Evolutionary conservation across 805 yeast species (phyloP).

Genomic region (Teunomyces barrocoloradensis): DNA sequence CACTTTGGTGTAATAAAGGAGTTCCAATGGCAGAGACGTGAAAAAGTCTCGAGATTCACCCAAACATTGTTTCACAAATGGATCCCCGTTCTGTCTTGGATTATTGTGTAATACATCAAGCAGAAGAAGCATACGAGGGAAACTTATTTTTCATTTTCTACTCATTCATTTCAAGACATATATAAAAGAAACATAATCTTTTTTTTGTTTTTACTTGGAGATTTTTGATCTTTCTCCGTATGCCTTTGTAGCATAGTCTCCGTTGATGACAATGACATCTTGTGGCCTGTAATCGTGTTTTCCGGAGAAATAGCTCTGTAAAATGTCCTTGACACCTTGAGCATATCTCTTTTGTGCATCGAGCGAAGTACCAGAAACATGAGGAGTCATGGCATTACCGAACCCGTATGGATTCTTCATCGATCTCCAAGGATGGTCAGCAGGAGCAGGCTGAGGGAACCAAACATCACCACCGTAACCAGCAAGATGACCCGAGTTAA

Average conservation of each 20-base stretch:
- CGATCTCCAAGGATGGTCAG: conserved; percentile 72
- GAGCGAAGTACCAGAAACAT: conserved; percentile 73
- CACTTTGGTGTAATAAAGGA: not conserved
- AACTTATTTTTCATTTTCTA: not conserved
- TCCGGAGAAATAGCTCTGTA: conserved; percentile 59
- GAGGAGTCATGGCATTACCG: conserved; percentile 86
- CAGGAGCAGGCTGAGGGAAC: conserved; percentile 82
- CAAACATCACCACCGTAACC: conserved; percentile 89
- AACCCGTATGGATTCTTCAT: conserved; percentile 65
- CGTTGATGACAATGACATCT: conserved; percentile 68
- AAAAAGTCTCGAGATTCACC: conserved; percentile 1
- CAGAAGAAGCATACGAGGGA: not conserved
- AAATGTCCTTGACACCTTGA: conserved; percentile 62
- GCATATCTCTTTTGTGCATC: conserved; percentile 80
- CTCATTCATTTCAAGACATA: not conserved
- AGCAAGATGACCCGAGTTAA: conserved; percentile 61
- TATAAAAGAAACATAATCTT: not conserved
- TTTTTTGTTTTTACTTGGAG: not conserved
- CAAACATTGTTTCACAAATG: not conserved
- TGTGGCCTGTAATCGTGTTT: conserved; percentile 71
- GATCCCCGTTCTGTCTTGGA: not conserved
- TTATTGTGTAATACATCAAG: not conserved
- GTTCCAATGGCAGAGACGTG: not conserved
- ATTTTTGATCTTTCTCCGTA: conserved; percentile 49
- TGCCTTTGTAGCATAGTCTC: conserved; percentile 70